Evolutionary conservation across 352 stramenopile genomes (phyloP).

Genomic region (Globisporangium nagaii): DNA sequence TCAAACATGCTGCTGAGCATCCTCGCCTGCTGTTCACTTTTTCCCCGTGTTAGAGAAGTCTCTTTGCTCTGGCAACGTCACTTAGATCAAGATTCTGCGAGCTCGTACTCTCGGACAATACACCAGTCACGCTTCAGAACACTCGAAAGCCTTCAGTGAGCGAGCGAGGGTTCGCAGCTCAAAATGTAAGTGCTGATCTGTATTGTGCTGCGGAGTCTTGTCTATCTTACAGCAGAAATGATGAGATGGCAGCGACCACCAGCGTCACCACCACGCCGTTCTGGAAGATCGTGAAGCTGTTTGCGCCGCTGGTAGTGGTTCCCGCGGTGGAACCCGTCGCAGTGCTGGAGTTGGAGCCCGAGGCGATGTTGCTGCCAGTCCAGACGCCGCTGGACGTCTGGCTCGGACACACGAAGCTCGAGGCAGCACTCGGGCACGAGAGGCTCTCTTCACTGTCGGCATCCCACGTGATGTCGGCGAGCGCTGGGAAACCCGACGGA

Average conservation of each 20-base stretch:
- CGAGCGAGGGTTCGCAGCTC: no score
- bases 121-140: no score
- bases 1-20: no score
- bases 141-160: no score
- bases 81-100: no score
- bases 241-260: background rate
- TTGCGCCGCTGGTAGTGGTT: background rate
- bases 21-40: no score
- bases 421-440: conserved; percentile 13
- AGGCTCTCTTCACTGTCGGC: conserved; percentile 27
- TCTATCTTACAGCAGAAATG: no score
- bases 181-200: no score
- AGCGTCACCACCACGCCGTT: background rate
- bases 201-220: no score
- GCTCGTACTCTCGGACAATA: no score
- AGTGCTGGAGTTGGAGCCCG: background rate
- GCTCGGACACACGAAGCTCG: conserved; percentile 6
- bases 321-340: background rate
- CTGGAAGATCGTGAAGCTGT: background rate
- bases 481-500: conserved; percentile 9
- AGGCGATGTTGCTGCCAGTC: background rate
- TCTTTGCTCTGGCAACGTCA: no score
- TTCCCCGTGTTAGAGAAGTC: no score
- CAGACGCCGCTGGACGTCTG: background rate
- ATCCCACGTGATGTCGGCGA: conserved; percentile 34